Evolutionary conservation across 2,329 filamentous ascomycete species (phyloP).

Genomic region (Ophiocordyceps camponoti-saundersi): DNA sequence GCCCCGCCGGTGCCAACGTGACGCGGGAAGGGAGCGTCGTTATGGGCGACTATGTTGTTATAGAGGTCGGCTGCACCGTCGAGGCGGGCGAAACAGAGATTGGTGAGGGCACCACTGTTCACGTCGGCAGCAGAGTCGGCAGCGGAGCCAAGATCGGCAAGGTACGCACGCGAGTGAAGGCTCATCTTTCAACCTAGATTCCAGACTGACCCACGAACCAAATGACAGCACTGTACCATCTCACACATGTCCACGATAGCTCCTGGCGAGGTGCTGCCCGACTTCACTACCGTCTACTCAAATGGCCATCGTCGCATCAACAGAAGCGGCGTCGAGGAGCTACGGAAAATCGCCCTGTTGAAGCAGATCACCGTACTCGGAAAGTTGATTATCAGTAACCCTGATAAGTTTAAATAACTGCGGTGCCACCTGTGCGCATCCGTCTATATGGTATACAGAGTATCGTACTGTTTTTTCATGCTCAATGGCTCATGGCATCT

Average conservation of each 20-base stretch:
- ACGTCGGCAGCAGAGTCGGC: constrained; percentile 42
- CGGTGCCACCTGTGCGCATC: not conserved
- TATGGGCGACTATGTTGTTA: constrained; percentile 41
- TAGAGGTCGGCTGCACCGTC: constrained; percentile 43
- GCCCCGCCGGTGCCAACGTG: constrained; percentile 9
- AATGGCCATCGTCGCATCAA: constrained; percentile 41
- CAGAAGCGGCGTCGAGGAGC: constrained; percentile 40
- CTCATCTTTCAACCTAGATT: not conserved
- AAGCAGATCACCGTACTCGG: constrained; percentile 52
- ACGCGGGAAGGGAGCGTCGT: constrained; percentile 29
- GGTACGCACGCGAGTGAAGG: constrained; percentile 19
- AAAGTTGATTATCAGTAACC: constrained; percentile 49
- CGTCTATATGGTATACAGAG: not conserved
- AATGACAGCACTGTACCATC: constrained; percentile 47
- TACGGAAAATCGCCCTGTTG: constrained; percentile 45
- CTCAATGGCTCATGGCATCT: constrained; percentile 25
- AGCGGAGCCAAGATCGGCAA: constrained; percentile 45
- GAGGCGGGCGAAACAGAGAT: constrained; percentile 45
- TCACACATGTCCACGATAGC: constrained; percentile 44
- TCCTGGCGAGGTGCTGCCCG: constrained; percentile 40
- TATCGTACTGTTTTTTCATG: not conserved
- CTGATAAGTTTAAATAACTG: constrained; percentile 27
- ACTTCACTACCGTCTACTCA: constrained; percentile 55
- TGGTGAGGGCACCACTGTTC: constrained; percentile 41
- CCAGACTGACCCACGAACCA: not conserved